A percentile compares a stretch with the other conserved stretches of the same genome.
phyloP scores from a whole-genome alignment of 495 filamentous ascomycete genomes.

The Extremus antarcticus region DNA sequence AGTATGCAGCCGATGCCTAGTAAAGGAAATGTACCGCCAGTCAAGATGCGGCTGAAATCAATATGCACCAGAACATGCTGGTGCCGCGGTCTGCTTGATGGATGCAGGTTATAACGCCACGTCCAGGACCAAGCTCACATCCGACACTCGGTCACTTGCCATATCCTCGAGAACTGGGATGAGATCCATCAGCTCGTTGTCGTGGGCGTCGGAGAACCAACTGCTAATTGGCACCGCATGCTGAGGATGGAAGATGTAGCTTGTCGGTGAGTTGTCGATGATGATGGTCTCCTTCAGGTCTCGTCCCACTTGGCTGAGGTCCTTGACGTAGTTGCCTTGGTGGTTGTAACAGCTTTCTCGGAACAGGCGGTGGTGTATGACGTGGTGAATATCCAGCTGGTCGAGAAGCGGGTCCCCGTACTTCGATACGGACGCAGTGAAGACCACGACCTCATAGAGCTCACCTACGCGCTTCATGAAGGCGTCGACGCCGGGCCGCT shows the following conservation, averaged over 20 bases:
- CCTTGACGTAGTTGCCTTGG: conserved; percentile 99
- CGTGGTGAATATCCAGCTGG: conserved; percentile 93
- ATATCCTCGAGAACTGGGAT: conserved; percentile 98
- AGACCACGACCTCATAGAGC: conserved; percentile 96
- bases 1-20: background rate
- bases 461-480: conserved; percentile 99
- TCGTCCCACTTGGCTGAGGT: conserved; percentile 90
- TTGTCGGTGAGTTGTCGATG: conserved; percentile 98
- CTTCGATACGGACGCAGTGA: conserved; percentile 98
- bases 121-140: conserved; percentile 96
- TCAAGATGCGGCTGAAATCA: background rate
- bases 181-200: conserved; percentile 95
- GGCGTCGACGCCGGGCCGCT: conserved; percentile 89
- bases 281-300: conserved; percentile 97
- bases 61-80: too few relatives aligned
- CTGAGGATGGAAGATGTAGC: conserved; percentile 98
- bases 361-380: conserved; percentile 93
- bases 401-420: conserved; percentile 95
- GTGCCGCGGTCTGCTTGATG: too few relatives aligned
- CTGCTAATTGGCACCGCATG: conserved; percentile 99
- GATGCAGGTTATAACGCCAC: conserved; percentile 58
- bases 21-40: background rate
- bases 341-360: conserved; percentile 98
- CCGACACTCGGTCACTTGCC: conserved; percentile 71
- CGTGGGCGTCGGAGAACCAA: conserved; percentile 99